These are phyloP conservation scores for Paecilomyces variotii DNA, from an alignment of 2,329 filamentous ascomycete genomes.

Conservation along the genomic window DNA sequence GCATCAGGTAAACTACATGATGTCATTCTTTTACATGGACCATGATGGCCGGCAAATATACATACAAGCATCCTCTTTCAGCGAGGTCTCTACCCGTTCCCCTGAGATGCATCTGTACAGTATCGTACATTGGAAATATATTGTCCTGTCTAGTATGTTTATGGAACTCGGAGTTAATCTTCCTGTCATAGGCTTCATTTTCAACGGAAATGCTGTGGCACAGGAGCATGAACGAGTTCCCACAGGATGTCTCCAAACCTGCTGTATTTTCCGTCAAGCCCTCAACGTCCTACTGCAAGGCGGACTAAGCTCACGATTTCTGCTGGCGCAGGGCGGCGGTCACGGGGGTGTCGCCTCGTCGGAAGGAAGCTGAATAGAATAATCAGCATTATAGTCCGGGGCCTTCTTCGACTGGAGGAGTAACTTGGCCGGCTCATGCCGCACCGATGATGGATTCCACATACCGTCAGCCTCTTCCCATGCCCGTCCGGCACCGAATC, in stretches of 20 bases:
- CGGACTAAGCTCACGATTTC: slow-evolving; percentile 10
- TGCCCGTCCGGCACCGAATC: slow-evolving; percentile 90
- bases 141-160: slow-evolving; percentile 2
- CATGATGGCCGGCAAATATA: not conserved
- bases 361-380: slow-evolving; percentile 31
- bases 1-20: not conserved
- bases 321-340: slow-evolving; percentile 31
- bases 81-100: not conserved
- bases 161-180: not conserved
- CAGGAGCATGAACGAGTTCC: not conserved
- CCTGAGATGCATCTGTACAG: slow-evolving; percentile 5
- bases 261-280: not conserved
- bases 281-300: not conserved
- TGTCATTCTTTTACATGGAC: not conserved
- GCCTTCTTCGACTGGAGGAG: not conserved
- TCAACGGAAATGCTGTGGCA: not conserved
- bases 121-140: slow-evolving; percentile 5
- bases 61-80: not conserved
- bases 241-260: not conserved
- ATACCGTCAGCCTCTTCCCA: slow-evolving; percentile 97
- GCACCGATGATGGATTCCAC: slow-evolving; percentile 12
- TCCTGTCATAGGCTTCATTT: not conserved
- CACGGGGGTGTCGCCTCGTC: slow-evolving; percentile 33
- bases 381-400: slow-evolving; percentile 8
- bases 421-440: not conserved